Evolutionary conservation across 768 basidiomycete species (phyloP), one percentile per base, ranked within the genome.

Genomic region (Strobilomyces dryophilus): DNA sequence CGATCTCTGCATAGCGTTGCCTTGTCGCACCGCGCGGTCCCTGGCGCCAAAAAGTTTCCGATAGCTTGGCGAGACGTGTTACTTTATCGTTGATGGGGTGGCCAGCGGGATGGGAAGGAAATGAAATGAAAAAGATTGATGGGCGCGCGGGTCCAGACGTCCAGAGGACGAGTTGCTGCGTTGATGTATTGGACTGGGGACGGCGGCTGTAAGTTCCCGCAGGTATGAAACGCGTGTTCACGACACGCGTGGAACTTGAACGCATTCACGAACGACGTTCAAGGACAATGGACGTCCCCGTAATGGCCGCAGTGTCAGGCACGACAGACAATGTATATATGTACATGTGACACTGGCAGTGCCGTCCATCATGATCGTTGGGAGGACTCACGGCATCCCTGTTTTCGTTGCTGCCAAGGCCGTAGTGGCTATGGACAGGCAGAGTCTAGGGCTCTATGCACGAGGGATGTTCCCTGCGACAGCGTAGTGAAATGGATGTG

Each of bases 41-140:
- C n/a, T 49, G 47, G 29, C 44, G 36, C 8, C 6, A 37, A 15
- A n/a, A 52, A 56, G 61, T 24, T 52, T 62, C 61, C 61, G 61
- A 51, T 24, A 53, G 18, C 1, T 1, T 52, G 61, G 61, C 52
- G 52, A 51, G 36, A n/a, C 34, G 14, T 36, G 39, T 27, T 17
- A 29, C 20, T 32, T 20, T 36, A 53, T 14, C 43, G n/a, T 37
- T n/a, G 21, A 32, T n/a, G 24, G 3, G 14, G 37, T 41, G 9
- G 21, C 24, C 24, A 24, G 24, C 24, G 24, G 24, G 24, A 24
- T 24, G 21, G 41, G 45, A 60, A 60, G 34, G 8, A 31, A 29
- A 4, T 18, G 20, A 14, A 31, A n/a, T n/a, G n/a, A 17, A 24
- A 8, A 6, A 26, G 20, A 24, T 17, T 36, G 35, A 45, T 45